Base-by-base conservation (phyloP, 306 rosid genomes). In the Dryas alaskensis region DNA sequence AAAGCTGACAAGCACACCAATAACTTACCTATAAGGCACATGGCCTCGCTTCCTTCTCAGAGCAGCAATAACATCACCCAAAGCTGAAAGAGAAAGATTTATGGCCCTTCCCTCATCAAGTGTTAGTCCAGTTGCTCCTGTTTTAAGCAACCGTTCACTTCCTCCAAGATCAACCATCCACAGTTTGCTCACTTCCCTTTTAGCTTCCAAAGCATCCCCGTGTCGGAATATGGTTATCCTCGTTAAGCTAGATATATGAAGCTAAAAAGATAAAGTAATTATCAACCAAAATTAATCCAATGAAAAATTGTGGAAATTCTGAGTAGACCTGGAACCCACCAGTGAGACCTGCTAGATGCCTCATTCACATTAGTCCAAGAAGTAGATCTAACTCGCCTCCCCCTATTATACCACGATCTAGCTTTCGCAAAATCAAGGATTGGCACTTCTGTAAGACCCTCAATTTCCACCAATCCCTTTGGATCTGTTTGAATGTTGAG, bases 161-260 rank as follows among this genome's bases (percentile, higher is more conserved):
- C 98, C 98, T 61, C 98, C 98, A 43, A 93, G 97, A 86, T 93
- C 98, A 74, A 93, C 88, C 98, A 93, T 88, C 98, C 98, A 91
- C 87, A 93, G 80, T 78, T 87, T 93, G 82, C 97, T 92, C 43
- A 86, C 76, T 84, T 86, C 87, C 1, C 74, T 71, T 80, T 86
- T 87, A 72, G 83, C 86, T 80, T 79, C 83, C 67, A 50, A 46
- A 27, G 82, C 89, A 80, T 87, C 86, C 73, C 87, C 89, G 14
- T 78, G 82, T 42, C 88, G 96, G 80, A 71, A 90, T 62, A 93
- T 87, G 87, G 84, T 81, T 75, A 93, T 88, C 91, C 96, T 91
- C 46, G 91, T 91, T 87, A 93, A 91, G 97, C 98, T 93, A 88
- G 93, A 91, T 87, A 93, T 89, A 89, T 81, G 88, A 91, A 91